Base-by-base conservation (phyloP, 805 yeast genomes). In the Hanseniaspora osmophila region DNA sequence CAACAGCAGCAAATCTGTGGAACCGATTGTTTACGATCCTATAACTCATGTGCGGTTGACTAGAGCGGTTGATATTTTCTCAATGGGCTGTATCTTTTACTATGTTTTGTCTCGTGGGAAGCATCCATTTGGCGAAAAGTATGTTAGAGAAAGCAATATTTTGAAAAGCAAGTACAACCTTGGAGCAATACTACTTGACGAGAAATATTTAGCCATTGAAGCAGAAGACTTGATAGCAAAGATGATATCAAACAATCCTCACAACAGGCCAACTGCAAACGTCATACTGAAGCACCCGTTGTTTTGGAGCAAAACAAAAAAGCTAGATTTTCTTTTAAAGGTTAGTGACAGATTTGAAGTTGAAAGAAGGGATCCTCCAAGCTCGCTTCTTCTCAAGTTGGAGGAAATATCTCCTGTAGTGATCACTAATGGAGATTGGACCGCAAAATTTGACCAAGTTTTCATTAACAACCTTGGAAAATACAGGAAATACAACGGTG, bases 81-180 rank as follows among this genome's bases (percentile, higher is more conserved):
- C 96, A 0, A 67, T 90, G 49, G 99, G 99, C 0, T 92, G 98
- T 64, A 88, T 92, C 0, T 92, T 85, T 57, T 90, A 75, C 59
- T 92, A 87, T 56, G 81, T 88, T 37, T 63, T 92, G 33, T 73
- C 95, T 0, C 75, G 75, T 13, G 97, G 98, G 0, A 58, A 62
- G 9, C 99, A 92, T 67, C 98, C 99, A 5, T 92, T 84, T 66
- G 99, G 99, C n/a, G 92, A 84, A 55, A 68, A 85, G 41, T 86
- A 85, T 55, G 60, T 80, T 54, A 71, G 98, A 45, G 97, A 92
- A 56, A 92, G 84, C 11, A 88, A 92, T 56, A 87, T 92, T 15
- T 75, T 86, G 48, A 78, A 75, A 52, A 83, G 81, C 15, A 70
- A 72, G 15, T 79, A 67, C 58, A 60, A 65, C n/a, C 60, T 84